Evolutionary conservation across 129 eudicot genomes (phyloP).

Genomic region (Pulicaria dysenterica): DNA sequence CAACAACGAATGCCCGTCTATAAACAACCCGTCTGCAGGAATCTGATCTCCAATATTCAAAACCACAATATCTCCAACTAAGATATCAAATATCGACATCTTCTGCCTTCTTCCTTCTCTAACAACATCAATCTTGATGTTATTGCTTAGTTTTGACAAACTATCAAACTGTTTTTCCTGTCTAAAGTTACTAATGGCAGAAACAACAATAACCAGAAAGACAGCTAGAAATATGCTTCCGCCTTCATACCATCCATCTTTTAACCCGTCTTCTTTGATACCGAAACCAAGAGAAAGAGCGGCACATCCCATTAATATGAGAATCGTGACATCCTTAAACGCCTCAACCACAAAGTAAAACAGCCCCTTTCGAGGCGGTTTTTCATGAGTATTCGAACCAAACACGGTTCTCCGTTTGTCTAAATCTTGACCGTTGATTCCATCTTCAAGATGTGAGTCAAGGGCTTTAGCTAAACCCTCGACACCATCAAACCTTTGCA

Average conservation of each 20-base stretch:
- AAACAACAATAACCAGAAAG: constrained; percentile 61
- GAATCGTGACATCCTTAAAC: constrained; percentile 62
- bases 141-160: constrained; percentile 67
- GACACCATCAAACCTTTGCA: constrained; percentile 39
- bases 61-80: constrained; percentile 72
- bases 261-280: constrained; percentile 53
- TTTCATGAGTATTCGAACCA: constrained; percentile 68
- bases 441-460: constrained; percentile 43
- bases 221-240: constrained; percentile 86
- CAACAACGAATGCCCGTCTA: constrained; percentile 70
- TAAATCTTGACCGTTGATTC: constrained; percentile 46
- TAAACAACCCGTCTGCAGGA: constrained; percentile 79
- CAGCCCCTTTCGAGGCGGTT: constrained; percentile 62
- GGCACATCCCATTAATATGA: constrained; percentile 70
- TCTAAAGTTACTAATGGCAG: constrained; percentile 71
- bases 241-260: constrained; percentile 86
- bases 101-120: constrained; percentile 67
- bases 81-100: constrained; percentile 64
- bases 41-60: constrained; percentile 75
- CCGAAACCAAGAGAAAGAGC: constrained; percentile 75
- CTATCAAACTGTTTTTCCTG: constrained; percentile 75
- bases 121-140: constrained; percentile 57
- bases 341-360: constrained; percentile 56
- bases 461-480: constrained; percentile 52
- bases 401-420: constrained; percentile 31